Conservation (phyloP, 768 basidiomycete genomes). For the Gyrodon lividus region DNA sequence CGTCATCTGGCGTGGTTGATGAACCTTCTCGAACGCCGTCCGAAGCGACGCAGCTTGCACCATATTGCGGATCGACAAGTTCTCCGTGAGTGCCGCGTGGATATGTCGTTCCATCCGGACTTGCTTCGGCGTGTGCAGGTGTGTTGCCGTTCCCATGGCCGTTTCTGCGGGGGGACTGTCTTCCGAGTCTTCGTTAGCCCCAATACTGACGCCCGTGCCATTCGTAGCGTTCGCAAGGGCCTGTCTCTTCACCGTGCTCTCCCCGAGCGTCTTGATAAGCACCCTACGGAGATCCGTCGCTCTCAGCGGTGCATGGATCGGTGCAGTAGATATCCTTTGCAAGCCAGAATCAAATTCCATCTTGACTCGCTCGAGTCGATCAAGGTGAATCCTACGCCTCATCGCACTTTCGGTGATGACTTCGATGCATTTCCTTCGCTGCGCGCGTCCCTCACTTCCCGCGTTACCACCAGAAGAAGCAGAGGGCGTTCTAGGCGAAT, state of each 20-base stretch:
- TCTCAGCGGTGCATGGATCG: background rate
- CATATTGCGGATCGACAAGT: constrained; percentile 19
- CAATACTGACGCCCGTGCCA: background rate
- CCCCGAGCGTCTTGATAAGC: constrained; percentile 1
- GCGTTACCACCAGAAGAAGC: background rate
- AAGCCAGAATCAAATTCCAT: background rate
- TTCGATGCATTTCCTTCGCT: constrained; percentile 18
- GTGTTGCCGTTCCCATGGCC: too few relatives aligned
- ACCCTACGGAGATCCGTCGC: background rate
- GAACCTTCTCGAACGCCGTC: constrained; percentile 1
- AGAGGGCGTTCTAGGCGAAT: background rate
- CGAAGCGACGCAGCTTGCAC: constrained; percentile 2
- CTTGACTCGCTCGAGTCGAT: constrained; percentile 1
- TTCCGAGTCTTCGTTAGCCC: background rate
- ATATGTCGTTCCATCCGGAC: constrained; percentile 4
- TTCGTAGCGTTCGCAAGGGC: constrained; percentile 19
- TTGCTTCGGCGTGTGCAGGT: constrained; percentile 13
- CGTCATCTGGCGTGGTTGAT: background rate
- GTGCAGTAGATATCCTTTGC: background rate
- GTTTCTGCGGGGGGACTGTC: background rate
- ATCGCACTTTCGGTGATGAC: constrained; percentile 19
- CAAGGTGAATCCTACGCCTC: constrained; percentile 17
- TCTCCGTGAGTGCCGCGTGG: constrained; percentile 14
- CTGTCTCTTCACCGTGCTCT: constrained; percentile 8
- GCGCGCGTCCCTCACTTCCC: background rate